Base-by-base conservation (phyloP, 208 protist species). In the Acanthamoeba sp. region DNA sequence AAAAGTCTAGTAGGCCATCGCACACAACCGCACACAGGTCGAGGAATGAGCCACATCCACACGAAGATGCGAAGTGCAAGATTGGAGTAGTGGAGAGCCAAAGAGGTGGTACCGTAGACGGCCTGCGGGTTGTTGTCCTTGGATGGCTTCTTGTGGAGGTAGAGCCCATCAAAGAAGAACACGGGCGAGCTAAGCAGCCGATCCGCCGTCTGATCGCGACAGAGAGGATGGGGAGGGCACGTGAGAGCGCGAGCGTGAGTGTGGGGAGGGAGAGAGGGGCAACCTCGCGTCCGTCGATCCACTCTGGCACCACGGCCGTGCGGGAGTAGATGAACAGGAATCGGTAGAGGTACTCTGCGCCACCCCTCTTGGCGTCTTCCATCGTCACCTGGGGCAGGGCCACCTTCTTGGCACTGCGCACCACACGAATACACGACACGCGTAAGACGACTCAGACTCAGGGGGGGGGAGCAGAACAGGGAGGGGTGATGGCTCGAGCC, bases 281-380 rank as follows among this genome's bases (percentile, higher is more conserved):
- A 52, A 62, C 82, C 9, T 89, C 82, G 38, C 82, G 82, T 22
- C 82, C 82, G 1, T 89, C 82, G n/a, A n/a, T 42, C 82, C 82
- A 89, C 29, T 89, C 82, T 7, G 82, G 82, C 27, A 89, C 82
- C 6, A 62, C 34, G 20, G 55, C 14, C 0, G 82, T 66, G 32
- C 82, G 82, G 2, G 82, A 57, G 34, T 89, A 89, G 82, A 89
- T 89, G 48, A 89, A 89, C 16, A 89, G 7, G 0, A 89, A 14
- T 62, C 82, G 38, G 10, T 89, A 89, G 45, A 89, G 34, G 38
- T 48, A 89, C 3, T 89, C 82, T 5, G 34, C n/a, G 12, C 38
- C 6, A 20, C 82, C 82, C 24, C 55, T 27, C 34, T 40, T 29
- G 10, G 32, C 6, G 4, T 89, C 82, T 36, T 89, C 82, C 14